Base-by-base conservation (phyloP, 192 early-diverging fungal genomes). In the Coemansia sp. region DNA sequence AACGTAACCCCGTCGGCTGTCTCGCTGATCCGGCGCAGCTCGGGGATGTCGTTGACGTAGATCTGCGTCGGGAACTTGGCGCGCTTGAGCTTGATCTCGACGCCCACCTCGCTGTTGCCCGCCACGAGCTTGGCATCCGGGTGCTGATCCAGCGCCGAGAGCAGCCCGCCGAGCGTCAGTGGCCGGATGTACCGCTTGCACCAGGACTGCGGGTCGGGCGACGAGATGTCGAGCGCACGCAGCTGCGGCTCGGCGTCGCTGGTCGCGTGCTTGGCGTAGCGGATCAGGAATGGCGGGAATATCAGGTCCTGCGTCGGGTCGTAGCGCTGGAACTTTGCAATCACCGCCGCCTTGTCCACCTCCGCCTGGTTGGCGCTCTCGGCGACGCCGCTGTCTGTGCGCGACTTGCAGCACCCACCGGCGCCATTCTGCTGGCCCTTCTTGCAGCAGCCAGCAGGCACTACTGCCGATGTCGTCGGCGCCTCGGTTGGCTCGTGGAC, bases 61-160 rank as follows among this genome's bases (percentile, higher is more conserved):
- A 93, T 86, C 57, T 85, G 84, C 17, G 86, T 79, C 1, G 85
- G 82, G 65, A 91, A 93, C 17, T 87, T 73, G 61, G 84, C 41
- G 56, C 85, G 82, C 80, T 94, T 93, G 74, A 95, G 87, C 62
- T 86, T 87, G 47, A 87, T 86, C 66, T 96, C 92, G 37, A 94
- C 87, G 59, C 92, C 92, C 6, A 93, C 80, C 68, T 92, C 89
- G 56, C 91, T 93, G 86, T 93, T 96, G 25, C 94, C 94, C 25
- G 88, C 86, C 22, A 94, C 79, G 41, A 96, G 77, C 78, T 92
- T 92, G n/a, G 89, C 87, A 31, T 74, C 70, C 0, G 94, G 93
- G 61, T 86, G 83, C 27, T 64, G 62, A 8, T 74, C 62, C 67
- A 90, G 78, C 42, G 87, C 58, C 12, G 76, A 47, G 11, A 91